Conservation (phyloP, 306 rosid genomes). For the Malus asiatica region DNA sequence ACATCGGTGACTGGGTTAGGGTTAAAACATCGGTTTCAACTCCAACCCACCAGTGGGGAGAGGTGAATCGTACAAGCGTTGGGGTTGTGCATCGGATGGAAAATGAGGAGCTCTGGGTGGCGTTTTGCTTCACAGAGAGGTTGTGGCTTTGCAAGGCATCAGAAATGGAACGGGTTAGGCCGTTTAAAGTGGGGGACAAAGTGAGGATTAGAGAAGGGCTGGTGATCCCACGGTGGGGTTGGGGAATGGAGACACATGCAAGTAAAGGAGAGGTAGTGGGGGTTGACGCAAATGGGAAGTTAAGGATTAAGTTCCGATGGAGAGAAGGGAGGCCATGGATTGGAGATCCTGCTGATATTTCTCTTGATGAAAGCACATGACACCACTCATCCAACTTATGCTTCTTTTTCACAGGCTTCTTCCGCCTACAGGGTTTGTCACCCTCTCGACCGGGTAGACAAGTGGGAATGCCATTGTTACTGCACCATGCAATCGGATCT, state of each 20-base stretch:
- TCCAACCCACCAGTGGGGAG: constrained; percentile 97
- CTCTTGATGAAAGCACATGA: constrained; percentile 49
- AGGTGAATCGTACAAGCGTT: constrained; percentile 72
- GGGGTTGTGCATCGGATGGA: constrained; percentile 95
- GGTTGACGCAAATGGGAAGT: constrained; percentile 92
- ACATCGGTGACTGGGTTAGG: constrained; percentile 83
- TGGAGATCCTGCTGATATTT: constrained; percentile 92
- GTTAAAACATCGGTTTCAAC: constrained; percentile 73
- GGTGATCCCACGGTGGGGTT: constrained; percentile 86
- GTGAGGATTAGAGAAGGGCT: constrained; percentile 84
- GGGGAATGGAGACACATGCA: constrained; percentile 99
- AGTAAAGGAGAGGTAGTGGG: constrained; percentile 89
- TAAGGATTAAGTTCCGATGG: constrained; percentile 88
- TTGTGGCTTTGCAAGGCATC: constrained; percentile 84
- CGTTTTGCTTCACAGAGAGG: constrained; percentile 76
- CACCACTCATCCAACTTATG: constrained; percentile 24
- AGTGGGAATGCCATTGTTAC: constrained; percentile 15
- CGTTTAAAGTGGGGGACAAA: constrained; percentile 74
- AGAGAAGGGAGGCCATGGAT: constrained; percentile 97
- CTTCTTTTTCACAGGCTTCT: constrained; percentile 27
- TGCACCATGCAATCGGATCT: constrained; percentile 9
- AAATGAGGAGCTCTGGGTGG: constrained; percentile 73
- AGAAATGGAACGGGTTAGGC: constrained; percentile 72
- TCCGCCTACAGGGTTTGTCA: constrained; percentile 21
- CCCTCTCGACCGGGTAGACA: constrained; percentile 23